Base-by-base conservation (phyloP, 1,139 yeast species). In the Hemisphaericaspora lyxosophila region DNA sequence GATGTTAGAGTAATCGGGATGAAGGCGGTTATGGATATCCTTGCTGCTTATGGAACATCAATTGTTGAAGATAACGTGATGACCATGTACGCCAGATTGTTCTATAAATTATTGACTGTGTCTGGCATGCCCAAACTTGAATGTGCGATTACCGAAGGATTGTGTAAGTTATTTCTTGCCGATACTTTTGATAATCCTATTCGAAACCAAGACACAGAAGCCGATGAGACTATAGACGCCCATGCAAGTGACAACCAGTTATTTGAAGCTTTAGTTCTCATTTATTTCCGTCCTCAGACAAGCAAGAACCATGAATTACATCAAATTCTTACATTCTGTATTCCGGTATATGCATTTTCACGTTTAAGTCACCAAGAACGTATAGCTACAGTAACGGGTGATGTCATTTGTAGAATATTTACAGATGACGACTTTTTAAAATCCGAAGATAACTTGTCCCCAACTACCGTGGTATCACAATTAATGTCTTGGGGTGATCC, bases 401-500 rank as follows among this genome's bases (percentile, higher is more conserved):
- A 85, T 56, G 78, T 86, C 6, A 60, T 88, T 31, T 67, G 71
- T 39, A 69, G 94, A 47, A 60, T 85, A 43, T 74, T 73, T 42
- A 67, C 60, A 5, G 67, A 64, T 12, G 55, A 51, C 40, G 51
- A 48, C 22, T 62, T 54, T 9, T 51, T 57, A 34, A 41, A 51
- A 17, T 43, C 50, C 11, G 53, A 53, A 14, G 64, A 66, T 40
- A 46, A 63, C 7, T 57, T 73, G 52, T 52, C 78, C 12, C 84
- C 92, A 0, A 67, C 73, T 13, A 70, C 71, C n/a, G 76, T 88
- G 2, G 62, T 86, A 19, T 90, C 85, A 47, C 96, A 87, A 53
- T 61, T 90, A 33, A 67, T 85, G 19, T 80, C 82, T 50, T 87
- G 96, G 96, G 85, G 96, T 26, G 94, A 89, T 57, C 95, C 96